These are phyloP conservation scores for Noccaea bulbosa DNA, from an alignment of 345 rosid genomes.

Conservation along the genomic window DNA sequence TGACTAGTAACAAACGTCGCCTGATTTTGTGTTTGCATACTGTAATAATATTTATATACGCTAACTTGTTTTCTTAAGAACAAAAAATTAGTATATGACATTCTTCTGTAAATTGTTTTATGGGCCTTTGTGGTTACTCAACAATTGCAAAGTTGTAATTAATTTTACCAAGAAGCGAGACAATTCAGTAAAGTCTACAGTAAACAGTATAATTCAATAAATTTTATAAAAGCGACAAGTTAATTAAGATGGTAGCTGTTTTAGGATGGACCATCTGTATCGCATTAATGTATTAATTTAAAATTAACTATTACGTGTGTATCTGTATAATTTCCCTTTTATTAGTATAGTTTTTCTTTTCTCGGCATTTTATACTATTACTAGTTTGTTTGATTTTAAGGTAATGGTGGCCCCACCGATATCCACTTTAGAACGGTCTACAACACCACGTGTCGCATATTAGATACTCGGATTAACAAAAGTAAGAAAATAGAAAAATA, in stretches of 20 bases:
- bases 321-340: background rate
- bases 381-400: slow-evolving; percentile 17
- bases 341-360: slow-evolving; percentile 3
- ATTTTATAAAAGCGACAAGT: background rate
- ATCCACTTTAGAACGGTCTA: background rate
- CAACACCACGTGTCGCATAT: slow-evolving; percentile 14
- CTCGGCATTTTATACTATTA: background rate
- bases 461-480: background rate
- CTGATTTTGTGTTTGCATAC: no score
- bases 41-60: no score
- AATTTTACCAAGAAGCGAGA: background rate
- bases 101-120: no score
- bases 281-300: slow-evolving; percentile 3
- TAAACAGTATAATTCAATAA: background rate
- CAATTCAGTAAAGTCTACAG: no score
- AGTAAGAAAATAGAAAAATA: background rate
- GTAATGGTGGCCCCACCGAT: background rate
- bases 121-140: no score
- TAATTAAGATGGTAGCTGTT: background rate
- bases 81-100: no score
- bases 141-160: no score
- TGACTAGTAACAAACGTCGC: no score
- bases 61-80: no score
- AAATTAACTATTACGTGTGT: background rate
- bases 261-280: background rate